A percentile compares a stretch with the other conserved stretches of the same genome.
phyloP scores from a whole-genome alignment of 371 early-diverging fungal genomes.

The Mortierella sp. region DNA sequence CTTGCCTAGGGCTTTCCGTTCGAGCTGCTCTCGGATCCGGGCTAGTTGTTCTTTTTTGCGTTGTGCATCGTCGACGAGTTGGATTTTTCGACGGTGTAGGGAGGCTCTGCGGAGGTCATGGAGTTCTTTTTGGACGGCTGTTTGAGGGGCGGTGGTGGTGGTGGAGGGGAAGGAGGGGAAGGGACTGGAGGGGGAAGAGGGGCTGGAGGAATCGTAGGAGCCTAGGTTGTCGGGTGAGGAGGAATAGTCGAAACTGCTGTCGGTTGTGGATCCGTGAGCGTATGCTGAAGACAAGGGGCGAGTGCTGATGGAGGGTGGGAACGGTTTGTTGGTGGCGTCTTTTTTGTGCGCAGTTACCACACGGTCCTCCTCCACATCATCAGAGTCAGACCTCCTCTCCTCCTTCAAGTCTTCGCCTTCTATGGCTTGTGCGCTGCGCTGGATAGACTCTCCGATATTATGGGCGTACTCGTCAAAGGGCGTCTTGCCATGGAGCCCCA shows the following conservation, averaged over 20 bases:
- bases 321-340: not conserved
- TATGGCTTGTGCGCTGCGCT: not conserved
- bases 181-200: not conserved
- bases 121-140: not conserved
- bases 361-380: not conserved
- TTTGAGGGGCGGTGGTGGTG: not conserved
- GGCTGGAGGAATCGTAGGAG: not conserved
- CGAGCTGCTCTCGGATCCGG: conserved; percentile 37
- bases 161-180: not conserved
- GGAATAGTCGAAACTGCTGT: not conserved
- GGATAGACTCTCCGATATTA: conserved; percentile 29
- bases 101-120: not conserved
- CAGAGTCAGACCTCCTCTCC: not conserved
- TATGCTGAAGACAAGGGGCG: not conserved
- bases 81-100: conserved; percentile 9
- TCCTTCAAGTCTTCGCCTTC: not conserved
- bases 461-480: conserved; percentile 18
- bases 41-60: conserved; percentile 50
- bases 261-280: not conserved
- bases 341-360: not conserved
- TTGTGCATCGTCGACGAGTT: conserved; percentile 38
- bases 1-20: conserved; percentile 31
- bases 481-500: conserved; percentile 21
- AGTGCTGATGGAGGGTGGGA: not conserved
- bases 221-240: not conserved